Base-by-base conservation (phyloP, 139 green algal genomes). In the Bryopsis sp. region DNA sequence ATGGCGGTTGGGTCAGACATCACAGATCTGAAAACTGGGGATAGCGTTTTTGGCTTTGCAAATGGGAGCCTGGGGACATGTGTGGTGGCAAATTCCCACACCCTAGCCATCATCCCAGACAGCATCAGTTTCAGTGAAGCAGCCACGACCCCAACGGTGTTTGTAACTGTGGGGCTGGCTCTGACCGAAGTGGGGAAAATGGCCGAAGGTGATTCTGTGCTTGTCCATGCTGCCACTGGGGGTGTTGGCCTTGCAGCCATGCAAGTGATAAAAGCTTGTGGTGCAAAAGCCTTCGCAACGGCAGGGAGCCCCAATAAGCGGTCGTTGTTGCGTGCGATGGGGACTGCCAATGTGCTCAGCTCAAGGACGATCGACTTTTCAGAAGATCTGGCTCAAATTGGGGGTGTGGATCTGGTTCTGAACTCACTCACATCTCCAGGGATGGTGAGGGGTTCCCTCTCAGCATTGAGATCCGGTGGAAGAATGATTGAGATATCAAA, bases 401-500 rank as follows among this genome's bases (percentile, higher is more conserved):
- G 61, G 2, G 80, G 84, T 34, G 79, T 81, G 5, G 54, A 83
- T 47, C 80, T 82, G 28, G 74, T 86, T 43, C 77, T 96, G n/a
- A 96, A 96, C 79, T 87, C 79, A 22, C 78, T 96, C 62, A 96
- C 90, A n/a, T 87, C 79, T n/a, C 79, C 85, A 3, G 90, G 89
- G 68, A 91, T 96, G 84, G 88, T 96, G 48, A 78, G 79, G 11
- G 87, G 75, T n/a, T 88, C 79, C 5, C 60, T 95, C 54, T 76
- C 86, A 28, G 36, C 63, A 2, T 61, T 95, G 34, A 58, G 34
- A 39, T 29, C 7, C 2, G 85, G 84, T 46, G 90, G 83, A 0
- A 35, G 70, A 0, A 77, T 93, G 64, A 81, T 91, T 38, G 90
- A 96, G 75, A 94, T 96, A 70, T 85, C 79, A 71, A 96, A 96